These are phyloP conservation scores for Ballota nigra DNA, from an alignment of 257 asterid genomes.

Conservation along the genomic window DNA sequence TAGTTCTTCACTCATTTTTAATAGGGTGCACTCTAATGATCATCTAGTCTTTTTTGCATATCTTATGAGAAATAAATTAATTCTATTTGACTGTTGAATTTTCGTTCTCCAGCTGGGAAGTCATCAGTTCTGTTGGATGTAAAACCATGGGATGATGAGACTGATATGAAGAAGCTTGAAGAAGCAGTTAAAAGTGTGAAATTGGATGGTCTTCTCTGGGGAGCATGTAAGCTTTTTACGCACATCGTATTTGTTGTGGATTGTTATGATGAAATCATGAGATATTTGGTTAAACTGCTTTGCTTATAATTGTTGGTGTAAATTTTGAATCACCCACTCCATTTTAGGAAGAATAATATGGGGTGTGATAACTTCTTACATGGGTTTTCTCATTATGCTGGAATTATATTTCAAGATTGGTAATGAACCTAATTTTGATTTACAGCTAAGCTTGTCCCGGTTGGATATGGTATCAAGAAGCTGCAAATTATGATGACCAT, in stretches of 20 bases:
- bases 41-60: neutral
- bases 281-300: neutral
- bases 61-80: neutral
- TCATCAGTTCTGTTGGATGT: constrained; percentile 60
- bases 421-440: neutral
- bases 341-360: neutral
- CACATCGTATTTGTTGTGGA: neutral
- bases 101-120: constrained; percentile 57
- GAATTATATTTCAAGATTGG: neutral
- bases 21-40: neutral
- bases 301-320: neutral
- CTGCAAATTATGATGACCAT: constrained; percentile 82
- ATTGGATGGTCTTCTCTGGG: constrained; percentile 87
- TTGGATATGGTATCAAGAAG: constrained; percentile 92
- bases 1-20: constrained; percentile 20
- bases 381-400: neutral
- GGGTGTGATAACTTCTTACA: neutral
- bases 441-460: constrained; percentile 77
- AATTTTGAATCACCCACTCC: too few relatives aligned
- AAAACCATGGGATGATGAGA: constrained; percentile 98
- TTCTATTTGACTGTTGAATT: neutral
- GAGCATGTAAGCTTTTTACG: constrained; percentile 62
- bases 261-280: neutral
- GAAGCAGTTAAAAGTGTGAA: constrained; percentile 75
- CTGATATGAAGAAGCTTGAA: constrained; percentile 93